Base-by-base conservation (phyloP, 2,329 filamentous ascomycete genomes). In the Cryphonectria carpinicola region DNA sequence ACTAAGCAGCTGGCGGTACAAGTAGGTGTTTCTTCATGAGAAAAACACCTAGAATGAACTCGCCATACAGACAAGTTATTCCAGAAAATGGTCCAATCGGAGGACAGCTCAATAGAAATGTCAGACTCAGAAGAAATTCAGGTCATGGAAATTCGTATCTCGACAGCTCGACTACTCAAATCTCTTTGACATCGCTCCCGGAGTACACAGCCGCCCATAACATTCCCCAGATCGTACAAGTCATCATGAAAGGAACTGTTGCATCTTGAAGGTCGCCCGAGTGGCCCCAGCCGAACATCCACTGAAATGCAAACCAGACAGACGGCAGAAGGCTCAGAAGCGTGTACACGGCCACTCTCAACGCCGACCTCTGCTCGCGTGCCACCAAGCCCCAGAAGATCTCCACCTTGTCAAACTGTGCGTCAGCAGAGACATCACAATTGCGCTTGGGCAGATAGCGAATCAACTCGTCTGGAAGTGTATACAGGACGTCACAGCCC, bases 341-440 rank as follows among this genome's bases (percentile, higher is more conserved):
- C 19, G 52, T 67, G 3, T 46, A 67, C 13, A 63, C n/a, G 11
- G 49, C 4, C 14, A 70, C 68, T 22, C 68, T 52, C 8, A 66
- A 8, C 1, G 63, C 68, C 25, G 63, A 70, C 35, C 63, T 66
- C 56, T 70, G 68, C 32, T 70, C 68, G 11, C 68, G 63, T 7
- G 68, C 41, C 17, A 66, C 54, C 19, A 70, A 43, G 3, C 63
- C 68, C 68, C 54, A 70, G 39, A 70, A 66, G 3, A 66, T 61
- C 54, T 70, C 68, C 11, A 66, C 63, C 32, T 70, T 65, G 41
- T 46, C 39, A 35, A 69, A 61, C 32, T 70, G 63, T 10, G 68
- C 77, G n/a, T 66, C 41, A 4, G 39, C 39, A 3, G 61, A 37
- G 22, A 70, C 63, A 7, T 61, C 52, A 22, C 62, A 35, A 14